phyloP scores from a whole-genome alignment of 2,329 filamentous ascomycete species.

The Hirsutella minnesotensis region DNA sequence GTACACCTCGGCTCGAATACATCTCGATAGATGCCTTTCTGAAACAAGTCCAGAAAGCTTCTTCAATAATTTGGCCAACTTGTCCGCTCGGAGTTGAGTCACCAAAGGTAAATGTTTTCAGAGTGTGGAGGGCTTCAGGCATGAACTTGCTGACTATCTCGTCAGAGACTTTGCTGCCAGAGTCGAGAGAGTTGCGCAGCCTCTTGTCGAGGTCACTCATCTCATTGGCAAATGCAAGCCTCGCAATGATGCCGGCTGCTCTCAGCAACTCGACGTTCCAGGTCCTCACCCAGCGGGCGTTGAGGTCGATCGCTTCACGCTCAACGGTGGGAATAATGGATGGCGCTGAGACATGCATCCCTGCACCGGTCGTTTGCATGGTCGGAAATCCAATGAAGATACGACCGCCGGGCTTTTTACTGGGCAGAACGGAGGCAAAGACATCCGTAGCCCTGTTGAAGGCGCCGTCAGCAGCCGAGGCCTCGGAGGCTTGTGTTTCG shows the following conservation, averaged over 20 bases:
- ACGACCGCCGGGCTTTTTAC: constrained; percentile 66
- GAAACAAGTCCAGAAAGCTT: constrained; percentile 92
- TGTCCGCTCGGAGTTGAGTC: constrained; percentile 82
- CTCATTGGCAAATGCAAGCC: constrained; percentile 78
- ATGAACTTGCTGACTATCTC: constrained; percentile 56
- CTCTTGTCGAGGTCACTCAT: constrained; percentile 64
- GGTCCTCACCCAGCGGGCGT: constrained; percentile 83
- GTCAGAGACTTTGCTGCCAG: constrained; percentile 41
- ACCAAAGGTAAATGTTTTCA: constrained; percentile 77
- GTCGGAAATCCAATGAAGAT: constrained; percentile 98
- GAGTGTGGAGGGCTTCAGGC: constrained; percentile 68
- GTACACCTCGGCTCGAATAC: constrained; percentile 75
- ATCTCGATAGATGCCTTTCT: constrained; percentile 74
- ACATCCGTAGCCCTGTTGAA: constrained; percentile 58
- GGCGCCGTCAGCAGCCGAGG: constrained; percentile 27
- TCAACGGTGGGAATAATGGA: constrained; percentile 97
- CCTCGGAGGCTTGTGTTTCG: constrained; percentile 56
- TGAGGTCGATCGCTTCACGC: constrained; percentile 90
- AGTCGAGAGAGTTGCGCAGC: constrained; percentile 34
- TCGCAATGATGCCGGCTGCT: constrained; percentile 78
- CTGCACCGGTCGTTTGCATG: constrained; percentile 88
- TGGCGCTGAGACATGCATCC: constrained; percentile 88
- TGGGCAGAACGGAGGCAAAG: constrained; percentile 82
- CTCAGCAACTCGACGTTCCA: constrained; percentile 95
- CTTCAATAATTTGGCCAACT: constrained; percentile 79